Evolutionary conservation across 371 early-diverging fungal genomes (phyloP).

Genomic region (Nematocida minor): DNA sequence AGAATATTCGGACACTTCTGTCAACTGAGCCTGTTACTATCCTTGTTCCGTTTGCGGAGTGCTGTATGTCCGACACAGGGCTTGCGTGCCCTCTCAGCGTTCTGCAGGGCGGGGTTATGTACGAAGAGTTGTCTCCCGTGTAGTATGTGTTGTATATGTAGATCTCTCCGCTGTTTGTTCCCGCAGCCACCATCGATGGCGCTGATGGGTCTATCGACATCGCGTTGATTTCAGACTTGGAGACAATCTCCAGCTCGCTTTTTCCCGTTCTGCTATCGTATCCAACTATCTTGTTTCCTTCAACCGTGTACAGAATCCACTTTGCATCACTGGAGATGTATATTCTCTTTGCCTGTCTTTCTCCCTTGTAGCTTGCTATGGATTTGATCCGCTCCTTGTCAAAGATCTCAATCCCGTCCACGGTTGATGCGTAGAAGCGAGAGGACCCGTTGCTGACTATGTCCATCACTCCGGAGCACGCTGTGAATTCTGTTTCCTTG

Average conservation of each 20-base stretch:
- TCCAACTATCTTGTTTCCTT: slow-evolving; percentile 40
- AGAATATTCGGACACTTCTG: slow-evolving; percentile 81
- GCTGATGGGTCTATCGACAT: slow-evolving; percentile 54
- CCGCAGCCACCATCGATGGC: slow-evolving; percentile 1
- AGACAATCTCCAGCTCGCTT: slow-evolving; percentile 5
- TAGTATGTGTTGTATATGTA: slow-evolving; percentile 84
- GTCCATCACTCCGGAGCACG: slow-evolving; percentile 6
- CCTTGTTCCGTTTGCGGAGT: slow-evolving; percentile 88
- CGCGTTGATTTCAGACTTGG: slow-evolving; percentile 51
- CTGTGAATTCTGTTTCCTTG: neutral
- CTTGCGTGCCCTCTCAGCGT: slow-evolving; percentile 87
- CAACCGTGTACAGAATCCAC: slow-evolving; percentile 13
- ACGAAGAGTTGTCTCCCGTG: slow-evolving; percentile 84
- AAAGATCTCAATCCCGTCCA: slow-evolving; percentile 49
- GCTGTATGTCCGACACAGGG: slow-evolving; percentile 90
- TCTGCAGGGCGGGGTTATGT: slow-evolving; percentile 73
- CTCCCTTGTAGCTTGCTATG: slow-evolving; percentile 14
- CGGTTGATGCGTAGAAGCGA: slow-evolving; percentile 34
- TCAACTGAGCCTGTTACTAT: slow-evolving; percentile 90
- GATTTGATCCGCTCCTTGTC: slow-evolving; percentile 43
- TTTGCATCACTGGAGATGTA: neutral
- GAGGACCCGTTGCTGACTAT: neutral
- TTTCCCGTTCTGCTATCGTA: slow-evolving; percentile 58
- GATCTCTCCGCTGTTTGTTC: slow-evolving; percentile 57
- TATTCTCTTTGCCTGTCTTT: slow-evolving; percentile 18